Evolutionary conservation across 495 filamentous ascomycete species (phyloP).

Genomic region (Neurospora sp.): DNA sequence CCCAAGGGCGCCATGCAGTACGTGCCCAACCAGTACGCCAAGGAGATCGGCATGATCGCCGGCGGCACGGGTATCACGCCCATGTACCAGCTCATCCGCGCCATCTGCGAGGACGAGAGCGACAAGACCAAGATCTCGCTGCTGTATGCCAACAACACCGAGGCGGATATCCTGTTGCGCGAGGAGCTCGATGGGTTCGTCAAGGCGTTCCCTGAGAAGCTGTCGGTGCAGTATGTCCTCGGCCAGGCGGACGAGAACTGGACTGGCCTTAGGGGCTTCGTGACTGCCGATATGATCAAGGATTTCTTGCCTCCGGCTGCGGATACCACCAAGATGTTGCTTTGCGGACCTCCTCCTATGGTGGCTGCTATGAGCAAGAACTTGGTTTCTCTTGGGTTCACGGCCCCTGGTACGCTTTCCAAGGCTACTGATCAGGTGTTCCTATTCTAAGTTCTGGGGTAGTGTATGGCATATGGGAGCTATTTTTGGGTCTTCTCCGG

Average conservation of each 20-base stretch:
- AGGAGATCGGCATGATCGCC: conserved; percentile 37
- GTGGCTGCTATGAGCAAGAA: conserved; percentile 77
- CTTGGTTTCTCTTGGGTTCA: conserved; percentile 63
- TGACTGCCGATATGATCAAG: conserved; percentile 24
- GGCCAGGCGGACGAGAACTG: conserved; percentile 21
- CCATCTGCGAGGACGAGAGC: conserved; percentile 39
- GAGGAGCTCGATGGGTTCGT: conserved; percentile 40
- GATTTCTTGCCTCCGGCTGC: conserved; percentile 15
- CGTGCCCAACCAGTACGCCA: conserved; percentile 3
- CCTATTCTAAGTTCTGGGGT: conserved; percentile 49
- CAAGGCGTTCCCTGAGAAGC: conserved; percentile 26
- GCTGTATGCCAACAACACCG: conserved; percentile 52
- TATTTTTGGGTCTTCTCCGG: background rate
- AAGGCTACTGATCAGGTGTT: conserved; percentile 80
- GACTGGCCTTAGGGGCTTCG: conserved; percentile 21
- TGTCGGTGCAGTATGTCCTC: conserved; percentile 39
- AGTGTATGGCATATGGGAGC: background rate
- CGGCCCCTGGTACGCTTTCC: conserved; percentile 63
- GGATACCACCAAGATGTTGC: conserved; percentile 58
- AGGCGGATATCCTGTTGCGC: conserved; percentile 59
- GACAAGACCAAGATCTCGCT: conserved; percentile 40
- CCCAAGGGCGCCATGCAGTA: conserved; percentile 42
- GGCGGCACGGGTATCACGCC: conserved; percentile 51
- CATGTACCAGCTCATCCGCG: conserved; percentile 44
- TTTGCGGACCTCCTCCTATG: conserved; percentile 81